These are phyloP conservation scores for Exobasidium cylindrosporum DNA, from an alignment of 1,284 basidiomycete genomes.

Conservation along the genomic window DNA sequence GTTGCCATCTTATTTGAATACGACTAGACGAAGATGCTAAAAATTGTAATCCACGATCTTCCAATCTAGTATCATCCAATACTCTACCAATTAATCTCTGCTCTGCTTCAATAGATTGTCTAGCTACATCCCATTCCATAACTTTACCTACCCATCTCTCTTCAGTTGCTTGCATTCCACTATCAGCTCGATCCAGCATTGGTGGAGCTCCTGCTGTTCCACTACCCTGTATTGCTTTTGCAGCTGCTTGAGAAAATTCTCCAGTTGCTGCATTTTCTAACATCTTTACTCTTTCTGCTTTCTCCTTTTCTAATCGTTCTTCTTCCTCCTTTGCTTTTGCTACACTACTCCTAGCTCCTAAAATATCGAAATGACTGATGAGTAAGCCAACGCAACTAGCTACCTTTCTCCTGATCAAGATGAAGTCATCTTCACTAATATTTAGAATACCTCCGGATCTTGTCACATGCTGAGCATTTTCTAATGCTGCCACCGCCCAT, in stretches of 20 bases:
- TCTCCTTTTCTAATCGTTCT: constrained; percentile 43
- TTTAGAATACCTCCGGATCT: constrained; percentile 80
- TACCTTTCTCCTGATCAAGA: constrained; percentile 83
- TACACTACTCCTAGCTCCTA: constrained; percentile 50
- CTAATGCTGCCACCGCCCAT: constrained; percentile 95
- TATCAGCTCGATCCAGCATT: constrained; percentile 27
- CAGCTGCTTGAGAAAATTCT: constrained; percentile 58
- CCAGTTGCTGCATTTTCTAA: constrained; percentile 64
- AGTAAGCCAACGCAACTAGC: constrained; percentile 94
- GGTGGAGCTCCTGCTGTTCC: constrained; percentile 20
- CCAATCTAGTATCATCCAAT: constrained; percentile 50
- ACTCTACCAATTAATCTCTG: constrained; percentile 51
- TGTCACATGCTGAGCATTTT: constrained; percentile 87
- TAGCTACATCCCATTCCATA: constrained; percentile 43
- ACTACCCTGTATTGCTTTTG: constrained; percentile 57
- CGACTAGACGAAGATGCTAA: constrained; percentile 71
- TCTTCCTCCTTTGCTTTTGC: constrained; percentile 49
- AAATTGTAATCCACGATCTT: constrained; percentile 51
- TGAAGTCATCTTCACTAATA: constrained; percentile 74
- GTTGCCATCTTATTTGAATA: constrained; percentile 97
- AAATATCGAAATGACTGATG: constrained; percentile 95
- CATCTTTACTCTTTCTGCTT: constrained; percentile 30
- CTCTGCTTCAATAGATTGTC: constrained; percentile 42
- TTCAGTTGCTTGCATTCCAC: constrained; percentile 40
- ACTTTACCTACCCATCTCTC: constrained; percentile 41